Evolutionary conservation across 495 filamentous ascomycete genomes (phyloP), one percentile per base, ranked within the genome.

Genomic region (Neurospora sp.): DNA sequence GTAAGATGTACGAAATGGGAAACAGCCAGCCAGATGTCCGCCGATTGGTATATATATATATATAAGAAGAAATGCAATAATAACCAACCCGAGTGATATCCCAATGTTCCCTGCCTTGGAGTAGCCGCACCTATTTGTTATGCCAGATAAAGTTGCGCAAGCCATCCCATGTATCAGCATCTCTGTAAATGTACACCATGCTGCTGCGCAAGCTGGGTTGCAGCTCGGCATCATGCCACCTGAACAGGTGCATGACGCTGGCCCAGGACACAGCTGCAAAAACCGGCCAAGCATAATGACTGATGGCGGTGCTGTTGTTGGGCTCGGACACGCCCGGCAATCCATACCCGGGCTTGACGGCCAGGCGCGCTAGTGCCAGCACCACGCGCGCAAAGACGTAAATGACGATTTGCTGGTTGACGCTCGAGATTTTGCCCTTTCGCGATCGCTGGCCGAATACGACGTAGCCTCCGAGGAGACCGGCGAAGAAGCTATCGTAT

Each of bases 361-460:
- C 87, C 73, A 98, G 84, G 79, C 94, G 94, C 59, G 93, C 96
- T 45, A 94, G 79, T 6, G 92, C 92, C 42, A 99, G 89, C 73
- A 90, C 85, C 19, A 97, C 96, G 70, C 96, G 90, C 39, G 94
- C 96, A 79, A 98, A 98, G 71, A 99, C 91, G 84, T 98, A 99
- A 76, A 98, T 92, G 77, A 97, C 94, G 81, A 99, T 98, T 88
- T 99, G 96, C 85, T 98, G 93, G 83, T 92, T 97, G 70, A 99
- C 91, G 77, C 87, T 91, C 70, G 90, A 91, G 77, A 91, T 90
- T 78, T 88, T 89, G 74, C 91, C 91, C 69, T 76, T 81, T 69
- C 83, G 81, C 21, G 82, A 84, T 62, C 86, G 83, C 69, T 92
- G 88, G 62, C 95, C 96, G 80, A 99, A 99, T 40, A 98, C 93